Base-by-base conservation (phyloP, 2,329 filamentous ascomycete genomes). In the Nemania abortiva region DNA sequence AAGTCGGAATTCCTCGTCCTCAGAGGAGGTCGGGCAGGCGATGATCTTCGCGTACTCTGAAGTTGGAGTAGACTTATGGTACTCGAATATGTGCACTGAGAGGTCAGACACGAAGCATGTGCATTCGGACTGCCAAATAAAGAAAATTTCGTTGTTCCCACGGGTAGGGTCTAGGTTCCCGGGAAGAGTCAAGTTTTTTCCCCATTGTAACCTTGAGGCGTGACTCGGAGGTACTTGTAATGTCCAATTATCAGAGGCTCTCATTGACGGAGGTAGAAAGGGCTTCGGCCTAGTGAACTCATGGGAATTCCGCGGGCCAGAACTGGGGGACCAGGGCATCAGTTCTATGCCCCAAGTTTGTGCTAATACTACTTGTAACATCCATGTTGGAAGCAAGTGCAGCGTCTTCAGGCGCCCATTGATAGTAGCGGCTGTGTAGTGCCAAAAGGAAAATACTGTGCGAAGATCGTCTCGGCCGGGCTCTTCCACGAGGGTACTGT, bases 101-200 rank as follows among this genome's bases (percentile, higher is more conserved):
- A 55, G 20, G 31, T 55, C 31, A 15, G 53, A 55, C 20, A 27
- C 27, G 31, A 37, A 55, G 13, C 15, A 20, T 4, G 53, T 9
- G 53, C 53, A 37, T 29, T 7, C 18, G 6, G 18, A 55, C 31
- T 55, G 53, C 53, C 53, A 55, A 22, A n/a, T 20, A 4, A 55
- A 13, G 29, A 55, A 39, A 6, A 55, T 55, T 39, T 55, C 53
- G 20, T 55, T 37, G 9, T 55, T 27, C 3, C 53, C 53, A 5
- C 53, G 31, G 15, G 15, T 39, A 34, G 53, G 53, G 9, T 55
- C 53, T 20, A 55, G 29, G 22, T 55, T 55, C 13, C 53, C 53
- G 2, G 29, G 53, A 2, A 18, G 53, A 18, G 11, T 34, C 2
- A 15, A 6, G 34, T 55, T 31, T 15, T 39, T 39, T 24, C 53